Evolutionary conservation across 352 stramenopile genomes (phyloP).

Genomic region (Lagenidium sp.): DNA sequence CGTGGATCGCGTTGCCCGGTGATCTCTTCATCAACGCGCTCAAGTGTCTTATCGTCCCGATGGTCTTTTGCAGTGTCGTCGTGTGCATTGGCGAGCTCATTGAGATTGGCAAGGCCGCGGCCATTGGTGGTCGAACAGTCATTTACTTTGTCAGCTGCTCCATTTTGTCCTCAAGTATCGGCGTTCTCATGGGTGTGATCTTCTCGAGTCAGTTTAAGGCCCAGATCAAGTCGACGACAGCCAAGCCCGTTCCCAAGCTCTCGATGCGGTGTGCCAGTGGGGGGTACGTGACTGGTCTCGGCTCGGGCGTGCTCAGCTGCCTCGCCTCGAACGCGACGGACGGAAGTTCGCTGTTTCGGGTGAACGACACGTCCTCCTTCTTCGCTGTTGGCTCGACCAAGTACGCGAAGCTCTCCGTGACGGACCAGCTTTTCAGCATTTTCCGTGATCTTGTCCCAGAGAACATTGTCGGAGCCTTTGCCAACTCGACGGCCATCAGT

Average conservation of each 20-base stretch:
- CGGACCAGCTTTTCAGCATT: constrained; percentile 66
- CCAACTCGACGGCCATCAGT: constrained; percentile 40
- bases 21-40: constrained; percentile 52
- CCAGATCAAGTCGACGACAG: constrained; percentile 8
- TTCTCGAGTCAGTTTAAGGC: constrained; percentile 26
- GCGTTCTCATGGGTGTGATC: constrained; percentile 30
- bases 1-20: constrained; percentile 49
- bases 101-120: constrained; percentile 38
- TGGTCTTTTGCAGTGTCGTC: constrained; percentile 62
- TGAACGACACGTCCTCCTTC: constrained; percentile 46
- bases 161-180: constrained; percentile 35
- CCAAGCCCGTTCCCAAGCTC: constrained; percentile 15
- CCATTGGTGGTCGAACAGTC: constrained; percentile 39
- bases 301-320: constrained; percentile 34
- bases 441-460: constrained; percentile 50
- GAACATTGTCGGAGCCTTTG: constrained; percentile 66
- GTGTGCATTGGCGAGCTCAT: constrained; percentile 51
- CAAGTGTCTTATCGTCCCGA: constrained; percentile 57
- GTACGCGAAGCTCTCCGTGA: constrained; percentile 38
- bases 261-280: constrained; percentile 36
- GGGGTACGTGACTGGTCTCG: constrained; percentile 23
- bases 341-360: constrained; percentile 24
- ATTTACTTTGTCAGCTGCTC: constrained; percentile 28
- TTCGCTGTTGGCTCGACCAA: constrained; percentile 24
- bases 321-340: constrained; percentile 18